Conservation (phyloP, 1,284 basidiomycete species). For the Pseudozyma tsukubaensis region DNA sequence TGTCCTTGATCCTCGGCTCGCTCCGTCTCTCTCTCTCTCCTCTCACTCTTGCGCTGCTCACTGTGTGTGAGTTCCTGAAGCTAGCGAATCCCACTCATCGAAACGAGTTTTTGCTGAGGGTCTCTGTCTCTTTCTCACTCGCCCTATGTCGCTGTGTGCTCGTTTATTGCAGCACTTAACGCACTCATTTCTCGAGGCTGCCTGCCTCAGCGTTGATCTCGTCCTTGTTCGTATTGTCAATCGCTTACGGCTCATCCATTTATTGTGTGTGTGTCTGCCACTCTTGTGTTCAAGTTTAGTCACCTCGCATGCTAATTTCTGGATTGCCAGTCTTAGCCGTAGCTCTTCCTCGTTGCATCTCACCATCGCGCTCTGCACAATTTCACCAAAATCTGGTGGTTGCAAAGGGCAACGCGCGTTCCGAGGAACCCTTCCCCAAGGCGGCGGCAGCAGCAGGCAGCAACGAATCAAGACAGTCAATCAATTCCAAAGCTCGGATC, state of each 20-base stretch:
- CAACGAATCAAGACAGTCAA: too few species aligned
- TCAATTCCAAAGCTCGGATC: too few species aligned
- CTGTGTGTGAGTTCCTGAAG: background rate
- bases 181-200: background rate
- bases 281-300: slow-evolving; percentile 13
- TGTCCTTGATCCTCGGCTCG: background rate
- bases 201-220: background rate
- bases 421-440: slow-evolving; percentile 7
- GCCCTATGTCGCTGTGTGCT: background rate
- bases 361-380: slow-evolving; percentile 24
- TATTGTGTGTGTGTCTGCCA: slow-evolving; percentile 1
- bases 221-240: background rate
- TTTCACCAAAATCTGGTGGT: background rate
- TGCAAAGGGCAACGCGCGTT: background rate
- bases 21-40: background rate
- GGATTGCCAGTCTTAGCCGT: slow-evolving; percentile 3
- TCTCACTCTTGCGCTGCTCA: background rate
- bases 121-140: too few species aligned
- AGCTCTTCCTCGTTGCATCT: slow-evolving; percentile 5
- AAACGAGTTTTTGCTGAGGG: too few species aligned
- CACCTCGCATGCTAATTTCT: slow-evolving; percentile 26
- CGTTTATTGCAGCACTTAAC: background rate
- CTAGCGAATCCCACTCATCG: too few species aligned
- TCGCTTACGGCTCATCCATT: slow-evolving; percentile 10
- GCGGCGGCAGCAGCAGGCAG: too few species aligned